Base-by-base conservation (phyloP, 306 rosid species). In the Cucurbita moschata region DNA sequence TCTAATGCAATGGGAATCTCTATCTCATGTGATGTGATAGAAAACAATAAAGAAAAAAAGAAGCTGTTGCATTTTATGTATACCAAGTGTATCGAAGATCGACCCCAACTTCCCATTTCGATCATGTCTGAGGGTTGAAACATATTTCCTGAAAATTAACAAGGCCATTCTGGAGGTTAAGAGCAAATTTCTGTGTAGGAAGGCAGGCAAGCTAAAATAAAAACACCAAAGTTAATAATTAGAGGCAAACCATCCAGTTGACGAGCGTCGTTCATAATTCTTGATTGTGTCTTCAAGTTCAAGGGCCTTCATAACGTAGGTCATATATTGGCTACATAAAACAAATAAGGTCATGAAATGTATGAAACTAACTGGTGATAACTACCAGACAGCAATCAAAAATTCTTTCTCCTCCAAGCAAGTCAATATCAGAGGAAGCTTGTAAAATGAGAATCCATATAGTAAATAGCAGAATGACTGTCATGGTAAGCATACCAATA, bases 241-340 rank as follows among this genome's bases (percentile, higher is more conserved):
- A 38, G 78, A 67, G 78, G 83, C 88, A 84, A 63, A 92, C 99
- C 99, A 94, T 89, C 97, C 99, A 73, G 91, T 87, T 66, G 94
- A 84, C 75, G 58, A 71, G 58, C 95, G 84, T 15, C 87, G 82
- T 79, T 91, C 97, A 42, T 87, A 89, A 77, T 91, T 94, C 85
- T 83, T 91, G 46, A 86, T 76, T 2, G 84, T 83, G 72, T 94
- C 99, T 79, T 94, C 99, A 75, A 91, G 85, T 82, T 87, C 89
- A 79, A 94, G 90, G 81, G 99, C 99, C 78, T 87, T 87, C 61
- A 83, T 72, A 69, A 94, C 89, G 19, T 84, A 94, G 44, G 89
- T 82, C 96, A 89, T 83, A 77, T 94, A 94, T 85, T 85, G 92
- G 62, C 97, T 94, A 86, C 97, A 89, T 72, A 79, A 77, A 50